A percentile compares a stretch with the other conserved stretches of the same genome.
Evolutionary conservation across 768 basidiomycete species (phyloP).

Genomic region (Phaeotremella fagi): DNA sequence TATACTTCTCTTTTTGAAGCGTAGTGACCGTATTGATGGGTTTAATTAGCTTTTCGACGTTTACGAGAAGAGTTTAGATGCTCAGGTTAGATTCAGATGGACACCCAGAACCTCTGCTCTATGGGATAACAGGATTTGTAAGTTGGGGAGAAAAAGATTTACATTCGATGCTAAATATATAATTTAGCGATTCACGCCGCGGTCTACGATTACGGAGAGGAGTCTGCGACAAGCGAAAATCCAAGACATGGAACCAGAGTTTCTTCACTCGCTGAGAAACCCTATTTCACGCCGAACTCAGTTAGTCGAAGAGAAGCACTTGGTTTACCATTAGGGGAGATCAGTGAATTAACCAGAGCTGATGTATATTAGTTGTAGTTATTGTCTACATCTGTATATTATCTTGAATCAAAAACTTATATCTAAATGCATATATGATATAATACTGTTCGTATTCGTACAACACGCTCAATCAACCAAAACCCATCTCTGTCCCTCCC

Average conservation of each 20-base stretch:
- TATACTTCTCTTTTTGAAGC: neutral
- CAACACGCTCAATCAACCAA: conserved; percentile 26
- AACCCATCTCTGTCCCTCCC: conserved; percentile 49
- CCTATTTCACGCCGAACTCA: conserved; percentile 8
- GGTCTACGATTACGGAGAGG: conserved; percentile 28
- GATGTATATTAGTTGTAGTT: conserved; percentile 1
- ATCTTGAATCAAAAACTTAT: too few relatives aligned
- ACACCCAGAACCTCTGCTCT: conserved; percentile 56
- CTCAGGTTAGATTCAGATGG: conserved; percentile 55
- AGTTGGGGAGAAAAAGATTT: neutral
- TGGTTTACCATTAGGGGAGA: conserved; percentile 1
- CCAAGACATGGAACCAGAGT: conserved; percentile 12
- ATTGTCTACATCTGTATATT: too few relatives aligned
- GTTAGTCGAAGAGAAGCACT: conserved; percentile 3
- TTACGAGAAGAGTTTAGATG: conserved; percentile 54
- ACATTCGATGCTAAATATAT: neutral
- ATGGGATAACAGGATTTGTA: conserved; percentile 55
- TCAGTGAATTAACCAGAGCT: conserved; percentile 5
- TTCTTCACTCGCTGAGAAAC: conserved; percentile 11
- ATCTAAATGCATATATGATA: too few relatives aligned
- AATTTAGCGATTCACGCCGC: conserved; percentile 18
- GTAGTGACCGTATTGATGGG: neutral
- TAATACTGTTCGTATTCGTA: too few relatives aligned
- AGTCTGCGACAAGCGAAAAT: conserved; percentile 13
- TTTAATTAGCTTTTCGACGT: conserved; percentile 16